A percentile compares a stretch with the other conserved stretches of the same genome.
phyloP scores from a whole-genome alignment of 306 rosid species.

The Luffa acutangula region DNA sequence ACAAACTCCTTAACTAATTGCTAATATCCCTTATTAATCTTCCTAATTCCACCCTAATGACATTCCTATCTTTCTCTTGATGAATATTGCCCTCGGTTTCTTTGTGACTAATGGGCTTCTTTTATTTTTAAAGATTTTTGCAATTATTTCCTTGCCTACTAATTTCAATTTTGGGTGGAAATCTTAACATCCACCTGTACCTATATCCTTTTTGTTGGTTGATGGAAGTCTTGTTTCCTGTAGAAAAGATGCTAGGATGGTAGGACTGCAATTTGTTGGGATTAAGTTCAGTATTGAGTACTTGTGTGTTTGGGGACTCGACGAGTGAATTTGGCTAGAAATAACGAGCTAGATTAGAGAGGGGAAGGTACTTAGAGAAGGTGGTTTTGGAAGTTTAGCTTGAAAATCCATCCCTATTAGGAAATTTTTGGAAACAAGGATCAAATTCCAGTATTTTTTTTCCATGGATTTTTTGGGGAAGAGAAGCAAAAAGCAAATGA shows the following conservation, averaged over 20 bases:
- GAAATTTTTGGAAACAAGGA: background rate
- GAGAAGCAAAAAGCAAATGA: background rate
- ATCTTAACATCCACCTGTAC: background rate
- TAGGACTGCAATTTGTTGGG: background rate
- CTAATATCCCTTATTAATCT: no score
- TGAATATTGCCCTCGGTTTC: background rate
- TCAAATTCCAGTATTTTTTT: background rate
- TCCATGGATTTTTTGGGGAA: background rate
- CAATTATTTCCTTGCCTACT: slow-evolving; percentile 3
- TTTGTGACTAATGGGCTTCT: background rate
- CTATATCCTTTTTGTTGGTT: background rate
- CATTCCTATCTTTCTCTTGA: background rate
- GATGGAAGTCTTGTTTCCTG: background rate
- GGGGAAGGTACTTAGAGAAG: background rate
- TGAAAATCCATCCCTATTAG: background rate
- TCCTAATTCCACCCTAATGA: no score
- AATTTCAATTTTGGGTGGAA: background rate
- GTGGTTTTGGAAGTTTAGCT: background rate
- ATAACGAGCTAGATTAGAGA: background rate
- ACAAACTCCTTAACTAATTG: no score
- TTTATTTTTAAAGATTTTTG: background rate
- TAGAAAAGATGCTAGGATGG: background rate
- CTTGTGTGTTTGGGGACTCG: background rate
- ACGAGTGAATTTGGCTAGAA: background rate
- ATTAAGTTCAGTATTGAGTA: background rate